Evolutionary conservation across 2,329 filamentous ascomycete species (phyloP).

Genomic region (Mycosphaerella arachidis): DNA sequence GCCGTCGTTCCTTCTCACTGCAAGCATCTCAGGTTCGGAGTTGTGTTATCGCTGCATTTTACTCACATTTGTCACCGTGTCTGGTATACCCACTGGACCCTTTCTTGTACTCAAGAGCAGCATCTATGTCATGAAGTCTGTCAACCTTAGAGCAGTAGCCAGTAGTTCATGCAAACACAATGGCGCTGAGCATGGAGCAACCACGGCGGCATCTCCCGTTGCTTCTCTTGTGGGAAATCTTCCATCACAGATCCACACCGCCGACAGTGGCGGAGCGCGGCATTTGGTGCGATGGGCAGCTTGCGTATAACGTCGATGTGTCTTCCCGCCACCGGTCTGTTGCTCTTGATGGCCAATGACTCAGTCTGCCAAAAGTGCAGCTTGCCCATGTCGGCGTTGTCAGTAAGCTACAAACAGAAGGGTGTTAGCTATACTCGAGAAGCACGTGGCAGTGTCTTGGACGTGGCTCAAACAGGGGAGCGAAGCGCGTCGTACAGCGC

Average conservation of each 20-base stretch:
- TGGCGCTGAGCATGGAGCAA: constrained; percentile 28
- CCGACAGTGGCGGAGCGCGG: constrained; percentile 39
- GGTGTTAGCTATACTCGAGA: too few relatives aligned
- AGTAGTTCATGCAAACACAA: constrained; percentile 31
- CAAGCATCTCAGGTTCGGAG: too few relatives aligned
- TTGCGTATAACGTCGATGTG: constrained; percentile 57
- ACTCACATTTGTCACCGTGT: too few relatives aligned
- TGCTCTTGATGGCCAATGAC: constrained; percentile 51
- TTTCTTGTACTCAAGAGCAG: neutral
- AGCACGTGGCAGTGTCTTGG: too few relatives aligned
- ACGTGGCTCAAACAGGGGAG: too few relatives aligned
- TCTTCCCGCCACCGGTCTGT: constrained; percentile 23
- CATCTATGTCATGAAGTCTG: neutral
- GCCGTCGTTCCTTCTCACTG: too few relatives aligned
- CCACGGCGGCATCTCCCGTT: constrained; percentile 27
- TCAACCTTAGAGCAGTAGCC: constrained; percentile 19
- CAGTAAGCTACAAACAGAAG: constrained; percentile 42
- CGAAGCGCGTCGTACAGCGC: too few relatives aligned
- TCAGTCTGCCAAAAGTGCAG: constrained; percentile 70
- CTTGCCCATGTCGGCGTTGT: constrained; percentile 58
- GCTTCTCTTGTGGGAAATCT: constrained; percentile 34
- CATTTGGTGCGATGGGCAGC: constrained; percentile 36
- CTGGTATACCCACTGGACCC: neutral
- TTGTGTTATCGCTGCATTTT: too few relatives aligned
- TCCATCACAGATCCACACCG: constrained; percentile 46